Evolutionary conservation across 192 early-diverging fungal genomes (phyloP).

Genomic region (Gorgonomyces haynaldii): DNA sequence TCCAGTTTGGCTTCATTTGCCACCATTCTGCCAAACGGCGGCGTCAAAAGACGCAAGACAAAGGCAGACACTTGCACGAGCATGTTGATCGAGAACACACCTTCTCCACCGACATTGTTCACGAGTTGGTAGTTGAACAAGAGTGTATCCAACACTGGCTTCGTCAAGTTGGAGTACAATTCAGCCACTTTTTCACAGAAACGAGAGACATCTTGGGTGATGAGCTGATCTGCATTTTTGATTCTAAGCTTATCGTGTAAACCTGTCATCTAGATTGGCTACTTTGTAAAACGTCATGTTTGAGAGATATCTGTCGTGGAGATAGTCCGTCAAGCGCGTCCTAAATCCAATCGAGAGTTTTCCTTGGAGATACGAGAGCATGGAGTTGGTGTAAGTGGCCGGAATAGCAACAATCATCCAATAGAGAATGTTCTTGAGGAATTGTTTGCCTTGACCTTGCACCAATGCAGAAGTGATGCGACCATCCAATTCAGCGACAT

Average conservation of each 20-base stretch:
- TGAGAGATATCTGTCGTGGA: slow-evolving; percentile 72
- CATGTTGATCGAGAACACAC: slow-evolving; percentile 69
- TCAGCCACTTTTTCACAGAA: slow-evolving; percentile 79
- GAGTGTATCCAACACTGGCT: slow-evolving; percentile 86
- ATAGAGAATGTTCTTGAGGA: slow-evolving; percentile 70
- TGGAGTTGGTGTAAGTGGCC: slow-evolving; percentile 91
- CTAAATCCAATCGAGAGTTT: slow-evolving; percentile 45
- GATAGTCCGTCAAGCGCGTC: slow-evolving; percentile 64
- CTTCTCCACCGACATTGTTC: slow-evolving; percentile 72
- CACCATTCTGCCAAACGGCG: slow-evolving; percentile 92
- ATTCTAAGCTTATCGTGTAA: too few species aligned
- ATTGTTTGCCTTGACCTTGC: slow-evolving; percentile 64
- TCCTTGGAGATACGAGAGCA: slow-evolving; percentile 52
- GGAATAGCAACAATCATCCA: slow-evolving; percentile 93
- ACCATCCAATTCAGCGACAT: slow-evolving; percentile 79
- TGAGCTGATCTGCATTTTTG: slow-evolving; percentile 76
- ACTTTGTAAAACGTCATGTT: slow-evolving; percentile 92
- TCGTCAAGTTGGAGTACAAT: slow-evolving; percentile 90
- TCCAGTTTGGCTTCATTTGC: slow-evolving; percentile 80
- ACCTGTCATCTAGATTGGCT: slow-evolving; percentile 86
- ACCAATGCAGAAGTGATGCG: slow-evolving; percentile 64
- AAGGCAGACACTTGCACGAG: slow-evolving; percentile 67
- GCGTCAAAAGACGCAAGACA: slow-evolving; percentile 72
- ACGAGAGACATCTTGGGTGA: slow-evolving; percentile 77
- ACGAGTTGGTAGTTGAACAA: slow-evolving; percentile 86